Evolutionary conservation across 192 early-diverging fungal genomes (phyloP).

Genomic region (Dimargaris verticillata): DNA sequence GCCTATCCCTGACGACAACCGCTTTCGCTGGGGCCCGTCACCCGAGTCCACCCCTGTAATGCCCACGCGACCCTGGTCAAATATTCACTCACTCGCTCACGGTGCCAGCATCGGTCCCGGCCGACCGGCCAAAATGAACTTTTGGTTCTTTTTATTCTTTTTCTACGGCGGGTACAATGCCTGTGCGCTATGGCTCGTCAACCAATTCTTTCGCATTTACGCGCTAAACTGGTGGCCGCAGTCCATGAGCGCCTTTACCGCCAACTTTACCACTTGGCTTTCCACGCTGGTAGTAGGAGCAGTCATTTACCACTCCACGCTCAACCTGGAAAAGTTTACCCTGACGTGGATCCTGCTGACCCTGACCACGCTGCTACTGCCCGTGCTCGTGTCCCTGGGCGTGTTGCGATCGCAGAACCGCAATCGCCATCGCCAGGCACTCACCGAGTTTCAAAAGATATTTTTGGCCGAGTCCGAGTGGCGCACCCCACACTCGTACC

Average conservation of each 20-base stretch:
- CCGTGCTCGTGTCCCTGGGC: conserved; percentile 42
- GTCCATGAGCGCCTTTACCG: conserved; percentile 37
- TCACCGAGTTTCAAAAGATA: conserved; percentile 35
- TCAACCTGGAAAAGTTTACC: conserved; percentile 32
- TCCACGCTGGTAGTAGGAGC: conserved; percentile 38
- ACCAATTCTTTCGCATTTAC: conserved; percentile 62
- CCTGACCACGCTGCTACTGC: conserved; percentile 55
- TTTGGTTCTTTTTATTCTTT: conserved; percentile 64
- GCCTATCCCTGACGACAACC: conserved; percentile 29
- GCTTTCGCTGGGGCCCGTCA: neutral
- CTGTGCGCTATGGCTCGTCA: conserved; percentile 48
- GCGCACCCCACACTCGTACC: conserved; percentile 51
- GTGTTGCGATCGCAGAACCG: conserved; percentile 30
- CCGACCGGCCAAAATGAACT: conserved; percentile 36
- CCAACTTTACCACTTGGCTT: conserved; percentile 52
- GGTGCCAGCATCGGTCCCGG: conserved; percentile 1
- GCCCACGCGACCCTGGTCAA: neutral
- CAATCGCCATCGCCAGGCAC: conserved; percentile 27
- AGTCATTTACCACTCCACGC: conserved; percentile 32
- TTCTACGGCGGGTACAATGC: conserved; percentile 66
- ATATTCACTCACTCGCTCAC: neutral
- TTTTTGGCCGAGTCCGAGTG: conserved; percentile 32
- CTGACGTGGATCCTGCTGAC: conserved; percentile 54
- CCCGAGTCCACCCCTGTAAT: neutral
- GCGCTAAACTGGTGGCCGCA: conserved; percentile 68